Evolutionary conservation across 2,329 filamentous ascomycete genomes (phyloP).

Genomic region (Coniochaeta hoffmannii): DNA sequence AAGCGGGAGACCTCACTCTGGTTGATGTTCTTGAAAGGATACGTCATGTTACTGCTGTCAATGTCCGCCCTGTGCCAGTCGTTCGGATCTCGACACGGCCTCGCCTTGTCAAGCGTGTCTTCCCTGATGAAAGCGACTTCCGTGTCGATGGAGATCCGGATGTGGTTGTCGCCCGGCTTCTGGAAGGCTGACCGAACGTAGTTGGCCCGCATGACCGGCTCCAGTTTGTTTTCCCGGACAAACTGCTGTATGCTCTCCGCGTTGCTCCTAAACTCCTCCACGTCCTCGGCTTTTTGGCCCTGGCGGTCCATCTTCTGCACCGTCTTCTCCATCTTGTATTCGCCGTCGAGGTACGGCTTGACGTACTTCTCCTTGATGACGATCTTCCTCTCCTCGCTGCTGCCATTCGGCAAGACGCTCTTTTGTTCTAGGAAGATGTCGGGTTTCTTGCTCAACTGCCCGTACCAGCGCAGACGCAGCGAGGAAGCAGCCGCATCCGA

Average conservation of each 20-base stretch:
- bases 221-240: conserved; percentile 66
- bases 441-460: conserved; percentile 68
- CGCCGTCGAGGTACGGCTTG: conserved; percentile 74
- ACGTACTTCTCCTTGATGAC: conserved; percentile 92
- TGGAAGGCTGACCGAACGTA: conserved; percentile 95
- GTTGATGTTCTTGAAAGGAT: conserved; percentile 79
- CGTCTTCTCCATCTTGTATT: conserved; percentile 89
- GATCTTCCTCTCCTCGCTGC: conserved; percentile 72
- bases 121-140: conserved; percentile 81
- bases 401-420: conserved; percentile 67
- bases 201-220: conserved; percentile 83
- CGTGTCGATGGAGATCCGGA: conserved; percentile 89
- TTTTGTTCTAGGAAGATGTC: conserved; percentile 89
- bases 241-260: conserved; percentile 74
- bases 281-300: conserved; percentile 57
- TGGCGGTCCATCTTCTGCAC: conserved; percentile 79
- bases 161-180: conserved; percentile 82
- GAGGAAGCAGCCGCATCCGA: conserved; percentile 62
- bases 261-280: conserved; percentile 62
- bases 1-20: conserved; percentile 89
- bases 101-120: conserved; percentile 67
- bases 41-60: conserved; percentile 73
- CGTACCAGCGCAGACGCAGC: conserved; percentile 84
- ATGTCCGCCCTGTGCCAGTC: conserved; percentile 92
- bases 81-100: conserved; percentile 81